A percentile compares a stretch with the other conserved stretches of the same genome.
Evolutionary conservation across 176 grass and related monocot species (phyloP).

Genomic region (Areca catechu): DNA sequence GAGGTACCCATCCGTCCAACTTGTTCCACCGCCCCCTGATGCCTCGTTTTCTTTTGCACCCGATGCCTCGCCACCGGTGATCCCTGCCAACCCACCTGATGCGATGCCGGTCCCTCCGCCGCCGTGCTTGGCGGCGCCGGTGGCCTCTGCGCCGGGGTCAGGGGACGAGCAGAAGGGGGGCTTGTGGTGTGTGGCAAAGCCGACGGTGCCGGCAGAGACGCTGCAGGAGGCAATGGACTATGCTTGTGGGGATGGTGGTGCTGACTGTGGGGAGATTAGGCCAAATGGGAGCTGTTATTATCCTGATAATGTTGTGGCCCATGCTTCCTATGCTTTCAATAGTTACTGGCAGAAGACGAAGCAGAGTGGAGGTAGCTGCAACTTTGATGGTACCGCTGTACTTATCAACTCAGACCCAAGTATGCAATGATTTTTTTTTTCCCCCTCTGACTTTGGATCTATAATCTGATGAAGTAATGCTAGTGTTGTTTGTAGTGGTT

Average conservation of each 20-base stretch:
- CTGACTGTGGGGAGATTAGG: slow-evolving; percentile 27
- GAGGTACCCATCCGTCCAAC: slow-evolving; percentile 12
- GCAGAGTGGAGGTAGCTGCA: slow-evolving; percentile 30
- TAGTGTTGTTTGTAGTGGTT: too few relatives aligned
- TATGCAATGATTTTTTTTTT: neutral
- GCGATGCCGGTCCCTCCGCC: neutral
- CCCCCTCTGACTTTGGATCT: too few relatives aligned
- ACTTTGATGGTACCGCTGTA: slow-evolving; percentile 28
- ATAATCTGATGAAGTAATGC: too few relatives aligned
- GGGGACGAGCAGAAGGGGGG: neutral
- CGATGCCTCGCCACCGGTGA: slow-evolving; percentile 7
- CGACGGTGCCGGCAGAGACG: slow-evolving; percentile 25
- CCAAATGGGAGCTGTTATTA: slow-evolving; percentile 29
- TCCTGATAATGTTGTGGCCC: slow-evolving; percentile 23
- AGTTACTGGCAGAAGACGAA: slow-evolving; percentile 40
- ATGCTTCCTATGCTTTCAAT: slow-evolving; percentile 38
- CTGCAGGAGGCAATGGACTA: slow-evolving; percentile 45
- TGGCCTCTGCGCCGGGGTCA: slow-evolving; percentile 13
- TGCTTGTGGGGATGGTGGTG: slow-evolving; percentile 30
- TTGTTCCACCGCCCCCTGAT: slow-evolving; percentile 10
- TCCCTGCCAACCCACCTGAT: slow-evolving; percentile 18
- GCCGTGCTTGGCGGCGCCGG: slow-evolving; percentile 7
- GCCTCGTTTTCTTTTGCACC: slow-evolving; percentile 22
- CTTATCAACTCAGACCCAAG: slow-evolving; percentile 40
- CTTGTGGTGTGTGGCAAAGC: slow-evolving; percentile 39